Percentiles rank a stretch among this genome's conserved stretches.
phyloP scores from a whole-genome alignment of 2,329 filamentous ascomycete species.

The Penicillium sp. region DNA sequence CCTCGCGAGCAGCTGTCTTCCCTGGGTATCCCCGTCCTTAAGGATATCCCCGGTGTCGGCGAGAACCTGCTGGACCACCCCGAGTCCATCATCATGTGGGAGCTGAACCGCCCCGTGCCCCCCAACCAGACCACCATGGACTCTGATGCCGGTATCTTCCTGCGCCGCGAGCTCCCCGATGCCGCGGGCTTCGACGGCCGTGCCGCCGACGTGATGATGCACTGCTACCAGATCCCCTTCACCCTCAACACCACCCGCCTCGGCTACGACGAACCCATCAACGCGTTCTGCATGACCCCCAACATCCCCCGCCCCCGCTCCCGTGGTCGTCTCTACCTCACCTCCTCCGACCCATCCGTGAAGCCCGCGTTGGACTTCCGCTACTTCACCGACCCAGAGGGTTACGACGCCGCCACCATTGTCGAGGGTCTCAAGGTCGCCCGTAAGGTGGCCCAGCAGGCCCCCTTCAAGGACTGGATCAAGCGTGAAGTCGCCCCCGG shows the following conservation, averaged over 20 bases:
- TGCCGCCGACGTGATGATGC: constrained; percentile 90
- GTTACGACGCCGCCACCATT: constrained; percentile 81
- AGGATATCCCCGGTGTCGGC: constrained; percentile 65
- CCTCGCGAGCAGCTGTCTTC: constrained; percentile 56
- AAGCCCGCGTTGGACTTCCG: constrained; percentile 87
- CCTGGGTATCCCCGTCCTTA: constrained; percentile 61
- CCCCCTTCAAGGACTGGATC: constrained; percentile 81
- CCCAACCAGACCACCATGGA: constrained; percentile 87
- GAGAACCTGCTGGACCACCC: constrained; percentile 69
- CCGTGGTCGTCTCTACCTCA: constrained; percentile 76
- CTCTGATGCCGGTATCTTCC: constrained; percentile 85
- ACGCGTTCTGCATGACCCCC: constrained; percentile 91
- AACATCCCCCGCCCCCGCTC: constrained; percentile 85
- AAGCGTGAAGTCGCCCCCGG: constrained; percentile 82
- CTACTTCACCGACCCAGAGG: constrained; percentile 85
- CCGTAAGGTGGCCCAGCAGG: constrained; percentile 74
- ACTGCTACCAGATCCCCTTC: constrained; percentile 95
- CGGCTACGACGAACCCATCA: constrained; percentile 71
- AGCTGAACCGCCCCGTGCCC: constrained; percentile 78
- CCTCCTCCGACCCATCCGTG: constrained; percentile 72
- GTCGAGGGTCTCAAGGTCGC: constrained; percentile 77
- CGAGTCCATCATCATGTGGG: constrained; percentile 72
- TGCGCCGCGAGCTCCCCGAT: constrained; percentile 75
- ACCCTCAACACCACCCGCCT: constrained; percentile 81
- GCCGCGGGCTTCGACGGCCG: constrained; percentile 72